phyloP scores from a whole-genome alignment of 805 yeast genomes.

The Candida dajiaensis region DNA sequence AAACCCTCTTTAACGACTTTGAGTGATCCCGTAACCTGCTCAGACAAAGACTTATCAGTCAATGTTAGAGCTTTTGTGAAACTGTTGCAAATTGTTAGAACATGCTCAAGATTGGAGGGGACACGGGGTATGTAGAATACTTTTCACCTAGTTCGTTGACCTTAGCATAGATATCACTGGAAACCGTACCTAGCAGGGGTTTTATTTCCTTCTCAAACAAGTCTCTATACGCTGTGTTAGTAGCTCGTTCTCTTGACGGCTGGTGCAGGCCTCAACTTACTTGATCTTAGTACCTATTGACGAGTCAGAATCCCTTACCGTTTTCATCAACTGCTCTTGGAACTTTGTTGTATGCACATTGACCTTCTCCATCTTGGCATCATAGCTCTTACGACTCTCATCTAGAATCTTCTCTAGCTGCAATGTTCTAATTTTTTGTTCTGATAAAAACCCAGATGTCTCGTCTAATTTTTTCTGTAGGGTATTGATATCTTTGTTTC shows the following conservation, averaged over 20 bases:
- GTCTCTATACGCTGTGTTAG: background rate
- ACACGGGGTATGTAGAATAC: slow-evolving; percentile 14
- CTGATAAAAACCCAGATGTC: slow-evolving; percentile 40
- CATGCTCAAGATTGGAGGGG: slow-evolving; percentile 13
- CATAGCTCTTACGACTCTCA: slow-evolving; percentile 15
- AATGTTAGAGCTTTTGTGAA: slow-evolving; percentile 23
- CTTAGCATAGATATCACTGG: background rate
- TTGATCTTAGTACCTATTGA: background rate
- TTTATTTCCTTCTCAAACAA: background rate
- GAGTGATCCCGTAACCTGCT: slow-evolving; percentile 1
- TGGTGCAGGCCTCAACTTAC: background rate
- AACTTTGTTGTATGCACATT: background rate
- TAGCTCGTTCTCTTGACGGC: background rate
- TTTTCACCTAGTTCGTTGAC: slow-evolving; percentile 1
- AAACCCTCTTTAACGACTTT: background rate
- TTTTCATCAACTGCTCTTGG: slow-evolving; percentile 2
- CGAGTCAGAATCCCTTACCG: slow-evolving; percentile 3
- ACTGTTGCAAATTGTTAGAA: slow-evolving; percentile 7
- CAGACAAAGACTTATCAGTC: slow-evolving; percentile 17
- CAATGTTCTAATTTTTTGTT: slow-evolving; percentile 35
- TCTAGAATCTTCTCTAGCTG: slow-evolving; percentile 23
- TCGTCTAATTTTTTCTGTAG: slow-evolving; percentile 35
- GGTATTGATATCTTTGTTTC: slow-evolving; percentile 28
- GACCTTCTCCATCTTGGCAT: slow-evolving; percentile 5
- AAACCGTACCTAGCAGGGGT: background rate